These are phyloP conservation scores for Heliosperma pusillum DNA, from an alignment of 148 eudicot species.

Conservation along the genomic window DNA sequence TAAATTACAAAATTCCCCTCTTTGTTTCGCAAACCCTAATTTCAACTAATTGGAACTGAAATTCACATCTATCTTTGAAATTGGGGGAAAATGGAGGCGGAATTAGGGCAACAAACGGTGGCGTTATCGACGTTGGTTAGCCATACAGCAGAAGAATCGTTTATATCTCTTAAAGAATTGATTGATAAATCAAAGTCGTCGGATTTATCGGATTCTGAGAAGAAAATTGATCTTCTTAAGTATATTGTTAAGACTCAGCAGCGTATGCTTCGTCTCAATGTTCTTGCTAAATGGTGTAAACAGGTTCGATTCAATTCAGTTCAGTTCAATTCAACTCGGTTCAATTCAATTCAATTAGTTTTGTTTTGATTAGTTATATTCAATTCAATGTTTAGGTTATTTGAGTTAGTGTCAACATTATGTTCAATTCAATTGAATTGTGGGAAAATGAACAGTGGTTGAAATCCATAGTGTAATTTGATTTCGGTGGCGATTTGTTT, in stretches of 20 bases:
- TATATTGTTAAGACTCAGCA: conserved; percentile 86
- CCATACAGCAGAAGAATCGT: conserved; percentile 88
- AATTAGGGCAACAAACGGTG: conserved; percentile 79
- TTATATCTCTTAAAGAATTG: conserved; percentile 69
- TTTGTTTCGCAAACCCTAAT: too few relatives aligned
- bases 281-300: conserved; percentile 91
- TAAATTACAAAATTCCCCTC: too few relatives aligned
- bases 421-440: too few relatives aligned
- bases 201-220: conserved; percentile 72
- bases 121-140: conserved; percentile 69
- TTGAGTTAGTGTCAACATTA: neutral
- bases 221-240: conserved; percentile 82
- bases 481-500: neutral
- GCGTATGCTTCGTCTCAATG: conserved; percentile 95
- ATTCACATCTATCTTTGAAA: too few relatives aligned
- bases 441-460: too few relatives aligned
- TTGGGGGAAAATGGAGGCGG: conserved; percentile 42
- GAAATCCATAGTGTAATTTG: too few relatives aligned
- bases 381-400: neutral
- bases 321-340: neutral
- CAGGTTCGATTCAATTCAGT: conserved; percentile 42
- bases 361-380: neutral
- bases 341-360: neutral
- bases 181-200: conserved; percentile 76
- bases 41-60: too few relatives aligned